A percentile compares a stretch with the other conserved stretches of the same genome.
phyloP scores from a whole-genome alignment of 2,329 filamentous ascomycete genomes.

The Aspergillus bombycis region DNA sequence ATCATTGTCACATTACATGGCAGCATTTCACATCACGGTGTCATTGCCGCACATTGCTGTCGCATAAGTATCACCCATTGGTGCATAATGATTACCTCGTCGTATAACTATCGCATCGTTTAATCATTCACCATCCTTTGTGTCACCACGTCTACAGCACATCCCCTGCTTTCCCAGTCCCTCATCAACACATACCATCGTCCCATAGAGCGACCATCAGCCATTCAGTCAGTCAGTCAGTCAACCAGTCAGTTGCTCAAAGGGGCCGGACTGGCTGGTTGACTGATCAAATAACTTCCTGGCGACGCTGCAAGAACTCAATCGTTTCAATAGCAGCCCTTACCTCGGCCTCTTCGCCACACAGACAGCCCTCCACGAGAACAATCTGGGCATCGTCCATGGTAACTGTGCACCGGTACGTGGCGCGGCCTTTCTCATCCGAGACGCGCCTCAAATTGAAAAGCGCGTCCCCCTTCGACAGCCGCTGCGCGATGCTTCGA shows the following conservation, averaged over 20 bases:
- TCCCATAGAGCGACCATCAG: not conserved
- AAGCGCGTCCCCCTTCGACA: slow-evolving; percentile 45
- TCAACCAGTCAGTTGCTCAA: not conserved
- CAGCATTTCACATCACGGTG: not conserved
- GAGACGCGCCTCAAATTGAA: slow-evolving; percentile 24
- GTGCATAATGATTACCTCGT: not conserved
- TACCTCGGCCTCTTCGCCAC: slow-evolving; percentile 35
- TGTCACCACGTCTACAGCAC: not conserved
- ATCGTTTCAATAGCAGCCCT: slow-evolving; percentile 27
- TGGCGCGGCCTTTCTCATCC: slow-evolving; percentile 18
- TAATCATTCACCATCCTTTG: not conserved
- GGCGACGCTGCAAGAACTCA: slow-evolving; percentile 13
- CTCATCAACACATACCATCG: not conserved
- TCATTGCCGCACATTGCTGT: not conserved
- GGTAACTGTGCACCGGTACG: slow-evolving; percentile 24
- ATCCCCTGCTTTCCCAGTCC: not conserved
- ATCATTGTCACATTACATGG: not conserved
- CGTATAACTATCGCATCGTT: not conserved
- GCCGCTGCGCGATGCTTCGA: slow-evolving; percentile 68
- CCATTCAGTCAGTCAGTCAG: not conserved
- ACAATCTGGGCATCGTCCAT: slow-evolving; percentile 23
- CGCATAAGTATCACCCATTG: not conserved
- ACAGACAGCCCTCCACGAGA: slow-evolving; percentile 27
- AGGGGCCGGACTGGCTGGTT: not conserved
- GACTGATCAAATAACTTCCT: not conserved